Evolutionary conservation across 805 yeast species (phyloP).

Genomic region (Wickerhamomyces alni): DNA sequence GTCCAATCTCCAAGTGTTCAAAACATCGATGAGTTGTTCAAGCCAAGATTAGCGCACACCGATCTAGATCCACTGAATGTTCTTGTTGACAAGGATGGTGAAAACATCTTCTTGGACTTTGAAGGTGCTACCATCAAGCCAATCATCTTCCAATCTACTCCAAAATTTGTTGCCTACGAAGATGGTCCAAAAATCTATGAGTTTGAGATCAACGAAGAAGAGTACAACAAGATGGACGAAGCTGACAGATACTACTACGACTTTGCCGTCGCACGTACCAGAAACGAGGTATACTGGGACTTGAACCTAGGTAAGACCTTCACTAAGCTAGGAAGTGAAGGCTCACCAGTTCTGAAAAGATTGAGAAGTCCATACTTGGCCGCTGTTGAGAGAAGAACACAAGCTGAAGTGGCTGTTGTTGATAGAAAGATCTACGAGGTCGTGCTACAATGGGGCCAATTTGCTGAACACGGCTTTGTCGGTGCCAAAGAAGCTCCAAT

Average conservation of each 20-base stretch:
- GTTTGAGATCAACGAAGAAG: slow-evolving; percentile 67
- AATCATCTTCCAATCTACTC: slow-evolving; percentile 69
- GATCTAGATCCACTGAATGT: slow-evolving; percentile 92
- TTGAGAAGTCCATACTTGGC: slow-evolving; percentile 59
- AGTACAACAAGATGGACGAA: slow-evolving; percentile 60
- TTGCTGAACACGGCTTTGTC: slow-evolving; percentile 52
- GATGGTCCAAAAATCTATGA: slow-evolving; percentile 84
- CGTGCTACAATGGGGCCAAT: slow-evolving; percentile 63
- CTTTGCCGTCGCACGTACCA: slow-evolving; percentile 82
- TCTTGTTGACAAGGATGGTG: slow-evolving; percentile 36
- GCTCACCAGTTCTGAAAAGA: slow-evolving; percentile 74
- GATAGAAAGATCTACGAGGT: slow-evolving; percentile 64
- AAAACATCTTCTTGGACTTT: slow-evolving; percentile 64
- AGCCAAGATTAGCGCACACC: slow-evolving; percentile 71
- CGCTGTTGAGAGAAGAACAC: slow-evolving; percentile 51
- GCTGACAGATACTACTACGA: slow-evolving; percentile 74
- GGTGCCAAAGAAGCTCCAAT: slow-evolving; percentile 53
- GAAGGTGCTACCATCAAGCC: slow-evolving; percentile 82
- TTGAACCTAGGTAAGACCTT: slow-evolving; percentile 56
- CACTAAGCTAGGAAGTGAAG: slow-evolving; percentile 71
- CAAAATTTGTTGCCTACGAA: slow-evolving; percentile 72
- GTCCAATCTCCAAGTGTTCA: slow-evolving; percentile 48
- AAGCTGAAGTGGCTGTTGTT: slow-evolving; percentile 54
- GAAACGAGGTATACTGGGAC: slow-evolving; percentile 91
- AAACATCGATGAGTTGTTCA: slow-evolving; percentile 53